Percentiles rank a stretch among this genome's conserved stretches.
These are phyloP conservation scores for Plasmodium knowlesi DNA, from an alignment of 169 alveolate species.

Conservation along the genomic window DNA sequence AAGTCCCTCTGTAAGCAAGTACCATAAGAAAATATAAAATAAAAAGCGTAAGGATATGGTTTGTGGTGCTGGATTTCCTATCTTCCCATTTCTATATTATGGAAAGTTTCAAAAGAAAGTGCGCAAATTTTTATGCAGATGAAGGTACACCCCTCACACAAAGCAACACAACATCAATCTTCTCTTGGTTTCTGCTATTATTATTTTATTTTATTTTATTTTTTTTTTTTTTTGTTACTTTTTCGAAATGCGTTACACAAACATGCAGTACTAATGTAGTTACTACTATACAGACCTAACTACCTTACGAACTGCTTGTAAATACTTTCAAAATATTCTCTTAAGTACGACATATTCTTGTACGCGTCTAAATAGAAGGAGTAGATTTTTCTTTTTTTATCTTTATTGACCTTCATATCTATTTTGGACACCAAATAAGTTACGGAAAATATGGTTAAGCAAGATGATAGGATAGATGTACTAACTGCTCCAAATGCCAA, in stretches of 20 bases:
- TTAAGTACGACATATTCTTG: neutral
- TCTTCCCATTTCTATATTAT: neutral
- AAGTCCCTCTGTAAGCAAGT: neutral
- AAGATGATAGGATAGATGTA: slow-evolving; percentile 28
- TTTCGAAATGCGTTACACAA: neutral
- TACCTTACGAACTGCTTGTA: neutral
- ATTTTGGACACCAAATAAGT: slow-evolving; percentile 23
- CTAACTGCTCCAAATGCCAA: slow-evolving; percentile 20
- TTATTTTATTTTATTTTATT: neutral
- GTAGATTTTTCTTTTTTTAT: slow-evolving; percentile 12
- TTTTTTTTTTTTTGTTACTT: neutral
- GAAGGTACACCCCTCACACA: neutral
- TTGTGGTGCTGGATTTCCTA: neutral
- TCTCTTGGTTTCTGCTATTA: neutral
- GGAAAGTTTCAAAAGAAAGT: neutral
- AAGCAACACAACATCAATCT: neutral
- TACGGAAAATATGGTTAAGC: slow-evolving; percentile 12
- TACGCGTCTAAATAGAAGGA: slow-evolving; percentile 12
- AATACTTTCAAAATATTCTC: neutral
- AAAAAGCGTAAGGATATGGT: neutral
- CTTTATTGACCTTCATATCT: slow-evolving; percentile 2
- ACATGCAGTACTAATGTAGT: neutral
- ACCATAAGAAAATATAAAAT: neutral
- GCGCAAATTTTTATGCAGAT: neutral
- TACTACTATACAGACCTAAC: neutral